Percentiles rank a stretch among this genome's conserved stretches.
Conservation (phyloP, 352 stramenopile species). For the Globisporangium iwayamae region DNA sequence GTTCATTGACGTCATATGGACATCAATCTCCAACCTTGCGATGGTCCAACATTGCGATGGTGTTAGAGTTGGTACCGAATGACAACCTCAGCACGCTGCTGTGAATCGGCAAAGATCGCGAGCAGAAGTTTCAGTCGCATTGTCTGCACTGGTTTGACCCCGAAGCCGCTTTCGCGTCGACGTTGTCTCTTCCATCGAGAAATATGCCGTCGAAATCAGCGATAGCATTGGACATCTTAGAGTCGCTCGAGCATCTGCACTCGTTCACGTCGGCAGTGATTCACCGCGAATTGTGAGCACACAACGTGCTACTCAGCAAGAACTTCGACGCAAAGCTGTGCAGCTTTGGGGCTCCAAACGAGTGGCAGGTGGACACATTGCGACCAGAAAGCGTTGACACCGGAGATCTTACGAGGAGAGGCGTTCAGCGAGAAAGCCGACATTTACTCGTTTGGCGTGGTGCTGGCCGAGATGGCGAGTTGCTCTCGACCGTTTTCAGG, state of each 20-base stretch:
- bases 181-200: constrained; percentile 18
- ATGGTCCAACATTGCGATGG: constrained; percentile 78
- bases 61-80: constrained; percentile 80
- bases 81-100: constrained; percentile 70
- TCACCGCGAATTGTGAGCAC: constrained; percentile 72
- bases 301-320: constrained; percentile 67
- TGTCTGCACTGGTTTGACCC: constrained; percentile 11
- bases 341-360: constrained; percentile 74
- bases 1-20: constrained; percentile 83
- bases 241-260: constrained; percentile 81
- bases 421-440: constrained; percentile 82
- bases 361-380: constrained; percentile 68
- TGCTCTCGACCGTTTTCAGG: constrained; percentile 62
- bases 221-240: constrained; percentile 72
- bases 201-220: constrained; percentile 34
- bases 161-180: constrained; percentile 16
- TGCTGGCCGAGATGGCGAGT: constrained; percentile 71
- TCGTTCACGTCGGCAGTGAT: constrained; percentile 80
- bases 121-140: constrained; percentile 10
- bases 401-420: constrained; percentile 71
- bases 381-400: constrained; percentile 75
- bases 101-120: constrained; percentile 22
- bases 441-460: constrained; percentile 86
- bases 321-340: constrained; percentile 72
- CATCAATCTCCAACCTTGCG: constrained; percentile 70